A percentile compares a stretch with the other conserved stretches of the same genome.
These are phyloP conservation scores for Dalbergia cultrata DNA, from an alignment of 306 rosid species.

Conservation along the genomic window DNA sequence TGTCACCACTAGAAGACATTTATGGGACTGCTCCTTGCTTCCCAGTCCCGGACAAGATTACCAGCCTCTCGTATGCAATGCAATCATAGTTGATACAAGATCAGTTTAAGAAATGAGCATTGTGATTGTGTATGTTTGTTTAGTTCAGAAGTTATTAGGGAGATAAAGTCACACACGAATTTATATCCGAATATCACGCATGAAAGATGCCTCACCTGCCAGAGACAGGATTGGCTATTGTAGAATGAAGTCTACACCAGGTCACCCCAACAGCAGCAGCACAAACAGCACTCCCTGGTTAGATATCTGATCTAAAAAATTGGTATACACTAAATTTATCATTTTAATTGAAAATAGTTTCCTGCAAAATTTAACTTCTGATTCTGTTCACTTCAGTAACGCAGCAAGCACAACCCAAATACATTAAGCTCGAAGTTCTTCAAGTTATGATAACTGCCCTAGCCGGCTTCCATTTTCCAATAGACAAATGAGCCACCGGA, in stretches of 20 bases:
- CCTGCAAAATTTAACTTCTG: constrained; percentile 8
- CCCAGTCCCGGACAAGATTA: too few species aligned
- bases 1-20: too few species aligned
- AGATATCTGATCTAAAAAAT: constrained; percentile 26
- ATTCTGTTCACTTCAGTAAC: constrained; percentile 6
- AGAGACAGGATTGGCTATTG: constrained; percentile 36
- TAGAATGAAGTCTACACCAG: constrained; percentile 24
- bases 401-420: constrained; percentile 35
- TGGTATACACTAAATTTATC: constrained; percentile 29
- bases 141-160: constrained; percentile 31
- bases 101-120: constrained; percentile 22
- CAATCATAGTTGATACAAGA: too few species aligned
- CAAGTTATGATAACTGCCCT: constrained; percentile 19
- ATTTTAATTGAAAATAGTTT: constrained; percentile 38
- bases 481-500: constrained; percentile 14
- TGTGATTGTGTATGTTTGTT: constrained; percentile 24
- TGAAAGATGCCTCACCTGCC: constrained; percentile 26
- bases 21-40: too few species aligned
- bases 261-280: constrained; percentile 18
- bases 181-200: constrained; percentile 31
- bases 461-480: neutral
- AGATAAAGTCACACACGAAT: constrained; percentile 16
- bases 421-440: constrained; percentile 26
- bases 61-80: too few species aligned
- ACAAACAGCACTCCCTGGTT: constrained; percentile 22